Evolutionary conservation across 2,329 filamentous ascomycete genomes (phyloP), one percentile per base, ranked within the genome.

Genomic region (Trichophyton mentagrophytes): DNA sequence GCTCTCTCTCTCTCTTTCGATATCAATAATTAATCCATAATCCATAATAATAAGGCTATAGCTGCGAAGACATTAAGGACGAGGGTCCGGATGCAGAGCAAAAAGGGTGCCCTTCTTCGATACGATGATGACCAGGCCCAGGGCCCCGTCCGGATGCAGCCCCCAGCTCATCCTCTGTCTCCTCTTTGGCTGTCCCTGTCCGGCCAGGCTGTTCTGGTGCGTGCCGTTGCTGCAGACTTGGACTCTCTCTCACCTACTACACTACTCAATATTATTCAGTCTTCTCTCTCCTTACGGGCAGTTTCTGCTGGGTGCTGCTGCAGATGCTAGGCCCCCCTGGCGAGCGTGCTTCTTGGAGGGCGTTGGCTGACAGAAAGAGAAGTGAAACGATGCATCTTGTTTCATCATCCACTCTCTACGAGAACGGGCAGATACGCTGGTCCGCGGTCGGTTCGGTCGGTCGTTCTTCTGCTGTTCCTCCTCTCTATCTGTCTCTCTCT

Each of bases 371-470:
- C 20, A 27, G 20, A 22, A 25, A n/a, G 51, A 55, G 51, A 11
- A 27, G 27, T 55, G 51, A 55, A 55, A 55, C 51, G 51, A 55
- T 33, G 15, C 51, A 55, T 55, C 51, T 25, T 25, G 51, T 55
- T 55, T 55, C 51, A 55, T 30, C 46, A 3, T 2, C 49, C n/a
- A 17, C 51, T 30, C 27, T 30, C 27, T 30, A 7, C 27, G 15
- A 55, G 15, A 33, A 15, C 22, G 40, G n/a, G 40, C 15, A 25
- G 22, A 25, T 51, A 51, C 46, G 11, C 27, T 55, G 51, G 51
- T 55, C 51, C 51, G 51, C 51, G 15, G 49, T 33, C 49, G 49
- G 46, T 27, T 27, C 46, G 22, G 13, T 15, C 44, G 6, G 3
- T 47, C 17, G 22, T 47, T 47, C 42, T 46, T 7, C 44, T 30